A percentile compares a stretch with the other conserved stretches of the same genome.
Evolutionary conservation across 257 asterid species (phyloP).

Genomic region (Solanum chmielewskii): DNA sequence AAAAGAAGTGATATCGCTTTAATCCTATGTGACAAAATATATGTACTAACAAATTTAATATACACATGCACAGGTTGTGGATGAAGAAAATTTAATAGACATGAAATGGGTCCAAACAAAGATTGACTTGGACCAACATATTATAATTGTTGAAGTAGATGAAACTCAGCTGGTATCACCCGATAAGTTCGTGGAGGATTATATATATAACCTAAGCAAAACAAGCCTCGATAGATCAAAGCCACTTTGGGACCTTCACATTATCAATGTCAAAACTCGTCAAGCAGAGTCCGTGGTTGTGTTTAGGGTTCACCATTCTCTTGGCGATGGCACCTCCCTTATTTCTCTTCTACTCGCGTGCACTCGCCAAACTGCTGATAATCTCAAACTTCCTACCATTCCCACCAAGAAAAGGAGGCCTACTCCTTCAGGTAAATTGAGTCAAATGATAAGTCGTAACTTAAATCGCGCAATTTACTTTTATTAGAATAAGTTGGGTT

Average conservation of each 20-base stretch:
- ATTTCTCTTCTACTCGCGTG: slow-evolving; percentile 2
- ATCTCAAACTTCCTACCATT: neutral
- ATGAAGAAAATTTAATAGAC: slow-evolving; percentile 2
- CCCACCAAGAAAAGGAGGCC: slow-evolving; percentile 1
- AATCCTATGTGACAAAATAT: neutral
- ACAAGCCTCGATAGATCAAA: neutral
- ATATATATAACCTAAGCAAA: neutral
- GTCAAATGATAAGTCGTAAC: no score
- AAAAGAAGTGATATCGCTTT: neutral
- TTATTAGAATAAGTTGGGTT: neutral
- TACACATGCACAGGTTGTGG: slow-evolving; percentile 8
- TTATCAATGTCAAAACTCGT: neutral
- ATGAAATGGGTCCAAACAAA: slow-evolving; percentile 26
- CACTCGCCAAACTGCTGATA: neutral
- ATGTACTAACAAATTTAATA: neutral
- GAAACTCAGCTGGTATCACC: neutral
- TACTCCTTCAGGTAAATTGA: neutral
- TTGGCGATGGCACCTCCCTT: slow-evolving; percentile 5
- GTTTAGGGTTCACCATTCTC: slow-evolving; percentile 6
- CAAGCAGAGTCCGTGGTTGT: neutral
- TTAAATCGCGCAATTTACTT: no score
- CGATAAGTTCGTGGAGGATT: neutral
- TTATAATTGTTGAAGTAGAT: slow-evolving; percentile 5
- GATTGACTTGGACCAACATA: slow-evolving; percentile 19
- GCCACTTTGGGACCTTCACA: slow-evolving; percentile 6